Evolutionary conservation across 2,329 filamentous ascomycete species (phyloP), one percentile per base, ranked within the genome.

Genomic region (Penicillium sp.): DNA sequence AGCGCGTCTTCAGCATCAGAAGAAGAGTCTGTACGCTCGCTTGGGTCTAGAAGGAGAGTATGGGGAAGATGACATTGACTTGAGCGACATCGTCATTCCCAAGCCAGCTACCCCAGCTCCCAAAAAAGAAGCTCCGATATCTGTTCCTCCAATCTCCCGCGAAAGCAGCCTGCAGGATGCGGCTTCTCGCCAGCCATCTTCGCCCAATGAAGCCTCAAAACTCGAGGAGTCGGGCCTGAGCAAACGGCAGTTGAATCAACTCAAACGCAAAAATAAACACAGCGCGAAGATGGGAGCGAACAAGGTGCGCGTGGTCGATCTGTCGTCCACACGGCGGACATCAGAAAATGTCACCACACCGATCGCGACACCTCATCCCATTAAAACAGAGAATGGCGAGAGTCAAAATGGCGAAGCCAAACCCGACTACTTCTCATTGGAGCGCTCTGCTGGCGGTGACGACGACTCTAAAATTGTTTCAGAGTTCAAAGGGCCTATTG

Each of bases 181-280:
- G 10, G 73, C 76, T 22, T 70, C 78, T 7, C 74, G 76, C 52
- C 71, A 78, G 8, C 72, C 78, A 7, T 73, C 78, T 38, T 85
- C 84, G 3, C 82, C 84, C 13, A 72, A 70, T 45, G 83, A 85
- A 40, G 74, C 78, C 54, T 76, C 81, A 14, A 81, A 82, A 53
- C 75, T 82, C 2, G 90, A 92, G 64, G 90, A 92, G 70, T 78
- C 85, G 4, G 88, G 88, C 2, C 82, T 99, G 55, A 98, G 95
- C 79, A 94, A 95, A 62, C 87, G 95, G 45, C 95, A 99, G 72
- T 85, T 97, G 22, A 99, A 99, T 71, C 92, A 95, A 55, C 80
- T 99, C 10, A 98, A 98, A 77, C 87, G 95, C 46, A 97, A 98
- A 75, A 88, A 93, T 46, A 99, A 98, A 78, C 87, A 90, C 69